Percentiles rank a stretch among this genome's conserved stretches.
Conservation (phyloP, 352 stramenopile species). For the Phytophthora capsici region DNA sequence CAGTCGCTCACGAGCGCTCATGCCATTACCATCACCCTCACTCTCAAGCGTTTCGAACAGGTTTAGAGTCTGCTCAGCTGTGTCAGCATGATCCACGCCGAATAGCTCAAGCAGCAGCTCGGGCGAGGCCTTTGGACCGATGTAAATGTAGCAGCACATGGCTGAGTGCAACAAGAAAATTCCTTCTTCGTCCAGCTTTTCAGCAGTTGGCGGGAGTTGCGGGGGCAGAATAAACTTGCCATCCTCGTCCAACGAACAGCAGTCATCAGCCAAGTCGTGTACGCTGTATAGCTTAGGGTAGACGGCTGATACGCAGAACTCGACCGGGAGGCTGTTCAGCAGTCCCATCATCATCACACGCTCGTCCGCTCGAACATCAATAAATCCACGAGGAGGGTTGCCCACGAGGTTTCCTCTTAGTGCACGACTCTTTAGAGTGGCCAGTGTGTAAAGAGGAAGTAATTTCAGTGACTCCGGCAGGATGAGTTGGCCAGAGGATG, state of each 20-base stretch:
- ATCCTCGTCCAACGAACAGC: constrained; percentile 80
- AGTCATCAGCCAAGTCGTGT: constrained; percentile 85
- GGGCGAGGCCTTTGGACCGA: constrained; percentile 71
- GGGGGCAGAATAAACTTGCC: constrained; percentile 79
- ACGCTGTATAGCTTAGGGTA: constrained; percentile 91
- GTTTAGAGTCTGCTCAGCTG: constrained; percentile 69
- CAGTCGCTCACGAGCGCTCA: constrained; percentile 67
- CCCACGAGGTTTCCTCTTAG: constrained; percentile 84
- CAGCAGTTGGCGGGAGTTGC: constrained; percentile 80
- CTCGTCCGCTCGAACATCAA: constrained; percentile 87
- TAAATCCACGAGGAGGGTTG: constrained; percentile 81
- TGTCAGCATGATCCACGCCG: constrained; percentile 81
- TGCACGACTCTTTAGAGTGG: constrained; percentile 88
- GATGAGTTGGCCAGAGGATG: constrained; percentile 91
- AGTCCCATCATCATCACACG: constrained; percentile 88
- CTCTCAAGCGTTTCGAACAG: constrained; percentile 72
- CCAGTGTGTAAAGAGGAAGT: constrained; percentile 89
- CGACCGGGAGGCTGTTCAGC: constrained; percentile 79
- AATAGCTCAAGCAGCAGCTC: constrained; percentile 87
- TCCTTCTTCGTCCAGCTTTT: constrained; percentile 86
- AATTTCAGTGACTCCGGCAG: constrained; percentile 92
- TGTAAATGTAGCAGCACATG: constrained; percentile 90
- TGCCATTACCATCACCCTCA: constrained; percentile 49
- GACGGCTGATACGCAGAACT: constrained; percentile 86
- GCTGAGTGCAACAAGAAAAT: constrained; percentile 90